Conservation (phyloP, 352 stramenopile genomes). For the Pythium oligandrum region DNA sequence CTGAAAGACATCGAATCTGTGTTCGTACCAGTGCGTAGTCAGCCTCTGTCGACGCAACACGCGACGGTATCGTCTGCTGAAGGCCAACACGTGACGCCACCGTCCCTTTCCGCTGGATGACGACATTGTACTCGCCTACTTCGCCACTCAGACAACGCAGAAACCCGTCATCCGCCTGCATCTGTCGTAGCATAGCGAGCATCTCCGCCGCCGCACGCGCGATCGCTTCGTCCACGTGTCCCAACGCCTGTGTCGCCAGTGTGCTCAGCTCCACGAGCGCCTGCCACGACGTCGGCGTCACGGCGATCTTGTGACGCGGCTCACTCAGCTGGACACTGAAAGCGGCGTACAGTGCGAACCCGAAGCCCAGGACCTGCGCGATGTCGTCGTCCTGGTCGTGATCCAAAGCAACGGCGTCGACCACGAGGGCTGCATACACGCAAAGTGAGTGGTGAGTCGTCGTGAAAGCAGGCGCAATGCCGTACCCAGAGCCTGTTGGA, state of each 20-base stretch:
- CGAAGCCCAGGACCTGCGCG: constrained; percentile 27
- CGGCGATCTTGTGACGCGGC: constrained; percentile 62
- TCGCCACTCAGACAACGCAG: constrained; percentile 53
- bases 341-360: constrained; percentile 61
- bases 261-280: constrained; percentile 33
- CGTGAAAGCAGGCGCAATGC: not conserved
- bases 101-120: not conserved
- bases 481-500: constrained; percentile 47
- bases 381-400: constrained; percentile 7
- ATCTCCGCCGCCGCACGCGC: constrained; percentile 28
- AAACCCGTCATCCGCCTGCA: constrained; percentile 57
- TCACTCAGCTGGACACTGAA: constrained; percentile 52
- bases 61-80: not conserved
- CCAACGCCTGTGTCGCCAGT: constrained; percentile 20
- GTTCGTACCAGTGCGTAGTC: not conserved
- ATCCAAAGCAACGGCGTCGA: constrained; percentile 6
- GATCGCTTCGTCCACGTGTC: constrained; percentile 10
- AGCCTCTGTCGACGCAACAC: not conserved
- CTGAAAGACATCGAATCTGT: too few relatives aligned
- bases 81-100: not conserved
- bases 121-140: constrained; percentile 7
- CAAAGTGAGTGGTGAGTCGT: not conserved
- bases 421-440: constrained; percentile 26
- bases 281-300: constrained; percentile 39
- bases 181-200: constrained; percentile 37